Evolutionary conservation across 176 grass and related monocot genomes (phyloP).

Genomic region (Thalia dealbata): DNA sequence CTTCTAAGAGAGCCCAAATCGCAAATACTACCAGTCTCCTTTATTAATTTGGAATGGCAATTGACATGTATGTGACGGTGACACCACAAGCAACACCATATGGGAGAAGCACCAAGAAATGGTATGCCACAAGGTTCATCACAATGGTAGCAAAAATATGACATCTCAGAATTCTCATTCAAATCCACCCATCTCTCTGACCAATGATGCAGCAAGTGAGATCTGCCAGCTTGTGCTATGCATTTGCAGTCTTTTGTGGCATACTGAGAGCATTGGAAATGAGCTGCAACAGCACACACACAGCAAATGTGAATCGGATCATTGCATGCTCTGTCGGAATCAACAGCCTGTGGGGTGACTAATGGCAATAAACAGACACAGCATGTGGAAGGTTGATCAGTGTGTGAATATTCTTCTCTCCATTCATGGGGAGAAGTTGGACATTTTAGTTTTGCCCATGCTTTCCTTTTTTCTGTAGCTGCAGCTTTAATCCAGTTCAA

Average conservation of each 20-base stretch:
- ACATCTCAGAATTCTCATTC: slow-evolving; percentile 42
- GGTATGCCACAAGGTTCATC: slow-evolving; percentile 56
- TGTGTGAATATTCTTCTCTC: slow-evolving; percentile 29
- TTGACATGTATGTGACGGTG: slow-evolving; percentile 70
- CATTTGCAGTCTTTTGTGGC: slow-evolving; percentile 68
- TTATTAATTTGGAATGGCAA: slow-evolving; percentile 64
- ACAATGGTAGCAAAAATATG: slow-evolving; percentile 67
- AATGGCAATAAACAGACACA: slow-evolving; percentile 52
- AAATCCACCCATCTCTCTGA: slow-evolving; percentile 69
- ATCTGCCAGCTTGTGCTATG: slow-evolving; percentile 45
- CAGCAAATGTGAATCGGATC: slow-evolving; percentile 39
- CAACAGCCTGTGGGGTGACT: slow-evolving; percentile 15
- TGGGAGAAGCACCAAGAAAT: slow-evolving; percentile 71
- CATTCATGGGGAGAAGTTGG: slow-evolving; percentile 65
- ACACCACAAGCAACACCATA: slow-evolving; percentile 91
- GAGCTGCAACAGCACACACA: slow-evolving; percentile 50
- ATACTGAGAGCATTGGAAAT: slow-evolving; percentile 31
- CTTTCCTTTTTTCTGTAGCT: slow-evolving; percentile 51
- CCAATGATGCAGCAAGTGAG: slow-evolving; percentile 74
- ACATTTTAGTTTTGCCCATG: slow-evolving; percentile 32
- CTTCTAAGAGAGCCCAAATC: slow-evolving; percentile 59
- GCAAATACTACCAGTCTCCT: slow-evolving; percentile 47
- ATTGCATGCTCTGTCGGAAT: not conserved
- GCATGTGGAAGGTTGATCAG: slow-evolving; percentile 49
- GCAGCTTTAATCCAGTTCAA: slow-evolving; percentile 67